Evolutionary conservation across 2,329 filamentous ascomycete species (phyloP), one percentile per base, ranked within the genome.

Genomic region (Monosporascus sp.): DNA sequence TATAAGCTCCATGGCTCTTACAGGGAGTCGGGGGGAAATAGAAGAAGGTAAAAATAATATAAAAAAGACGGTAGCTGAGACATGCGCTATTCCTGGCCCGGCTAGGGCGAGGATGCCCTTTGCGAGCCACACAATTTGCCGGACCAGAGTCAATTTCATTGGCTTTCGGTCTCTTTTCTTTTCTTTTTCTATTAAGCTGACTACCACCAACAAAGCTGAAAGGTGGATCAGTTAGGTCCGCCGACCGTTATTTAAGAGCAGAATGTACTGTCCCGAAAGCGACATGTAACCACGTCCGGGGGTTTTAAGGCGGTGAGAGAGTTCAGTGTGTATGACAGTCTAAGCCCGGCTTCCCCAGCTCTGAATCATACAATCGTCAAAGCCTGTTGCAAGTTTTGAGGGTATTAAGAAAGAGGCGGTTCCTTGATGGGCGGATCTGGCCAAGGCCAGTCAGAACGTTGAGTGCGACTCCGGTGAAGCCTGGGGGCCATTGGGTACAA

Each of bases 171-270:
- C 17, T 8, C 19, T 11, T n/a, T 62, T 58, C 56, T 58, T 35
- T 35, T 11, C 11, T 35, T 35, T 14, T 35, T 11, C 1, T 35
- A 1, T 31, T 14, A 31, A 35, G 31, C 31, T 35, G 31, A 35
- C 31, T 41, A 8, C 17, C 58, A 59, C 59, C 55, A 57, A 59
- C 56, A 58, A 63, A 61, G 60, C 60, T 66, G 58, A 59, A 53
- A 51, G 59, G 64, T 66, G 64, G 62, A 60, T 53, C 61, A 24
- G 22, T 19, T 4, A 14, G 40, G 20, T 6, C 52, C 52, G 60
- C 64, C 61, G 59, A 61, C 60, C 54, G 38, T 41, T 19, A 19
- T 11, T 19, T 41, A 7, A 8, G 19, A 41, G 38, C 11, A 41
- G 19, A 20, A 44, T 26, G 43, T 46, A 27, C 43, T 3, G 24